Evolutionary conservation across 2,329 filamentous ascomycete genomes (phyloP).

Genomic region (Colletotrichum chlorophyti): DNA sequence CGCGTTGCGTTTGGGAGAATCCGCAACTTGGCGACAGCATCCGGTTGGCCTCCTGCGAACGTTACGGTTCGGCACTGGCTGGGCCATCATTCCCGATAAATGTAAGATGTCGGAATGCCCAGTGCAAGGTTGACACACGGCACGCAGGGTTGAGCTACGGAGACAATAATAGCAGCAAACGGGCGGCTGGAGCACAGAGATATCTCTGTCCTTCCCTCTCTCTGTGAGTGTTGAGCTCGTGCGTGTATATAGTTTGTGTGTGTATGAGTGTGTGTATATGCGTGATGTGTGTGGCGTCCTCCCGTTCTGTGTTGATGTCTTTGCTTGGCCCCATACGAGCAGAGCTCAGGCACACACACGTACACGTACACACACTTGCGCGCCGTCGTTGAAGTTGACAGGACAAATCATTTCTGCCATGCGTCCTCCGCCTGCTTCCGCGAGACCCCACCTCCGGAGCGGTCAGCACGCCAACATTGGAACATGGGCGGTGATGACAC

Average conservation of each 20-base stretch:
- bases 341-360: not conserved
- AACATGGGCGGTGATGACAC: not conserved
- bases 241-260: not conserved
- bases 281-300: slow-evolving; percentile 4
- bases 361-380: not conserved
- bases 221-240: not conserved
- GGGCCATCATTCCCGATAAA: not conserved
- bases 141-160: slow-evolving; percentile 4
- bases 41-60: not conserved
- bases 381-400: slow-evolving; percentile 10
- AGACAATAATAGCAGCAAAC: not conserved
- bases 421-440: not conserved
- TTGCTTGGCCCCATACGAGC: not conserved
- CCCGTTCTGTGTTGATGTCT: slow-evolving; percentile 18
- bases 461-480: not conserved
- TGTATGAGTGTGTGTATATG: not conserved
- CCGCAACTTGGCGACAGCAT: not conserved
- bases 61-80: not conserved
- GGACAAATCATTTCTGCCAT: not conserved
- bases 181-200: slow-evolving; percentile 12
- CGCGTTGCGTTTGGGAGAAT: too few relatives aligned
- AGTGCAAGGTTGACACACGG: slow-evolving; percentile 5
- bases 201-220: too few relatives aligned
- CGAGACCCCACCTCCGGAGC: not conserved
- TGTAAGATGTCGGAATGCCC: not conserved